A percentile compares a stretch with the other conserved stretches of the same genome.
phyloP scores from a whole-genome alignment of 352 stramenopile species.

The Blastocystis sp. region DNA sequence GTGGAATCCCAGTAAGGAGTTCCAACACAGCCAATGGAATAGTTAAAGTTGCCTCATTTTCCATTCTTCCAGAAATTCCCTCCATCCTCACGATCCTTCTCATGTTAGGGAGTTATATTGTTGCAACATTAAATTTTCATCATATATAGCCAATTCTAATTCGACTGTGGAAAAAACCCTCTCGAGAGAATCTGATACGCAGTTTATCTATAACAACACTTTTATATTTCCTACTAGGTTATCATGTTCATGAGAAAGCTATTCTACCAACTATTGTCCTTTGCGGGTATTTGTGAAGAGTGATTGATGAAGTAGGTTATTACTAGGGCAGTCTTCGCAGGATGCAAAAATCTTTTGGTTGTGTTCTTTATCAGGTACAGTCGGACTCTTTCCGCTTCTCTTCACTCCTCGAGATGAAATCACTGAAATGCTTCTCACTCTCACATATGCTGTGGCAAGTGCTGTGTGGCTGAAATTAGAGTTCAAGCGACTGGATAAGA shows the following conservation, averaged over 20 bases:
- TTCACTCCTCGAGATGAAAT: slow-evolving; percentile 79
- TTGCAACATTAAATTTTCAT: background rate
- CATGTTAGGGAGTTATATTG: background rate
- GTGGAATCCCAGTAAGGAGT: background rate
- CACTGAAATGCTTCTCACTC: slow-evolving; percentile 78
- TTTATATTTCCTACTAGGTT: slow-evolving; percentile 87
- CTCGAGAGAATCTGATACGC: background rate
- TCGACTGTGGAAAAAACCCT: background rate
- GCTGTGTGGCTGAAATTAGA: slow-evolving; percentile 75
- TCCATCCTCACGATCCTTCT: slow-evolving; percentile 33
- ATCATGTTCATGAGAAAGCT: slow-evolving; percentile 98
- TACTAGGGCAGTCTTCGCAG: slow-evolving; percentile 77
- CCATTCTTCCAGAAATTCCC: slow-evolving; percentile 21
- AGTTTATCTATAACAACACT: slow-evolving; percentile 11
- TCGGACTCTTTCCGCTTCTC: slow-evolving; percentile 81
- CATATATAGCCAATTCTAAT: background rate
- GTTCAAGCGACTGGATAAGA: background rate
- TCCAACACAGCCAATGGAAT: slow-evolving; percentile 15
- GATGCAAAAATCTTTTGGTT: slow-evolving; percentile 81
- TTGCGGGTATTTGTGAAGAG: background rate
- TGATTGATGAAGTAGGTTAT: slow-evolving; percentile 69
- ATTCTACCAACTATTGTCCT: slow-evolving; percentile 77
- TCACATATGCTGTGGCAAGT: slow-evolving; percentile 75
- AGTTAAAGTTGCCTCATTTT: background rate
- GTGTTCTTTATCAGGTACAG: slow-evolving; percentile 75